phyloP scores from a whole-genome alignment of 306 rosid species.

The Acacia crassicarpa region DNA sequence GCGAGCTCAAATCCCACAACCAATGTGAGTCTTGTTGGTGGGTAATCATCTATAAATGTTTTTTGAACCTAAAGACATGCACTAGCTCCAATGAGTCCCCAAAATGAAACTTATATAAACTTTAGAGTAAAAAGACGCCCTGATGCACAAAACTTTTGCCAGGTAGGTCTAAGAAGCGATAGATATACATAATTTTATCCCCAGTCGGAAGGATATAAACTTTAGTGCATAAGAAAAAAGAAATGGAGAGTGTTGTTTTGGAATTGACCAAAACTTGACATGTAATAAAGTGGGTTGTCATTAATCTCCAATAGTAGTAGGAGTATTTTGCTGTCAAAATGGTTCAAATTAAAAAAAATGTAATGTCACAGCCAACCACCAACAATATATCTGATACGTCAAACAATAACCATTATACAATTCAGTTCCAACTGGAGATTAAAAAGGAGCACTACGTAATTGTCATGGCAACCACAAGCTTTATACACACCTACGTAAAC shows the following conservation, averaged over 20 bases:
- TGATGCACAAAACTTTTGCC: fast-evolving
- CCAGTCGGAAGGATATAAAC: too few relatives aligned
- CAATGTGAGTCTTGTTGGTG: too few relatives aligned
- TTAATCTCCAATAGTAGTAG: not conserved
- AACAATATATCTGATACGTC: not conserved
- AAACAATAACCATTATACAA: not conserved
- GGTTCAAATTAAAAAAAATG: not conserved
- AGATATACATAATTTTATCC: too few relatives aligned
- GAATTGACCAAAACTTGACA: not conserved
- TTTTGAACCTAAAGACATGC: too few relatives aligned
- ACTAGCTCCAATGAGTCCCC: fast-evolving
- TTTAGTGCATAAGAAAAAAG: too few relatives aligned
- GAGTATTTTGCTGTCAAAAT: not conserved
- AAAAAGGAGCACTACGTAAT: not conserved
- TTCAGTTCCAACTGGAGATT: not conserved
- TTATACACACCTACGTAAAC: not conserved
- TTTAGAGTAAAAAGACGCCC: too few relatives aligned
- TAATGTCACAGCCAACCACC: not conserved
- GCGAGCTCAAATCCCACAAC: too few relatives aligned
- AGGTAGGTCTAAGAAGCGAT: fast-evolving
- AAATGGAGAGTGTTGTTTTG: not conserved
- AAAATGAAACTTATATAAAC: too few relatives aligned
- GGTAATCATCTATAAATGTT: too few relatives aligned
- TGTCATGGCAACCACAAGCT: not conserved
- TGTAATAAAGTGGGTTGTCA: not conserved